These are phyloP conservation scores for Solanum chacoense DNA, from an alignment of 305 asterid genomes.

Conservation along the genomic window DNA sequence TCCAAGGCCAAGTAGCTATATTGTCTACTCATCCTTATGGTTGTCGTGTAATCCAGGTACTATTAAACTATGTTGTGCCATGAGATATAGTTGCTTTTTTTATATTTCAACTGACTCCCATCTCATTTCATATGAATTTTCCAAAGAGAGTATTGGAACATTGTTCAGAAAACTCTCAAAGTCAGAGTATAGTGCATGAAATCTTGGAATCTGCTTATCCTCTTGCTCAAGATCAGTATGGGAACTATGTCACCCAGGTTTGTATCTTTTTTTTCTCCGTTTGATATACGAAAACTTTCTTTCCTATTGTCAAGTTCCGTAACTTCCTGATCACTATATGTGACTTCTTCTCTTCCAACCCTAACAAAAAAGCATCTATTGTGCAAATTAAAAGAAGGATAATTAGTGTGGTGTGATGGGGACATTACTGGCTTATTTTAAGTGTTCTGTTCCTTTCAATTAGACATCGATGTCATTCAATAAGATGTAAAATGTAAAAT, in stretches of 20 bases:
- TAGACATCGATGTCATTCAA: background rate
- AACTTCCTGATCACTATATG: background rate
- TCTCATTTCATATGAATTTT: constrained; percentile 8
- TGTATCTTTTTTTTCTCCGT: constrained; percentile 3
- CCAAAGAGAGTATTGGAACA: constrained; percentile 76
- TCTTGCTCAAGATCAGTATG: constrained; percentile 81
- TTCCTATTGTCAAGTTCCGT: background rate
- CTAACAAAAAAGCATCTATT: background rate
- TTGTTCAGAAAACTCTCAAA: constrained; percentile 47
- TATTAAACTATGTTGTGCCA: background rate
- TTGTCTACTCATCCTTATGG: constrained; percentile 91
- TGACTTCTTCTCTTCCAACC: background rate
- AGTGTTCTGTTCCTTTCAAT: background rate
- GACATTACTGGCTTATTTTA: background rate
- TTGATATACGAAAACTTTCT: background rate
- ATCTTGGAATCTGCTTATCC: constrained; percentile 59
- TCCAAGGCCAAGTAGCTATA: constrained; percentile 51
- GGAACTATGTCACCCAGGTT: constrained; percentile 78
- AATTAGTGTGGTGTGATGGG: background rate
- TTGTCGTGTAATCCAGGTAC: constrained; percentile 92
- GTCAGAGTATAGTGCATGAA: constrained; percentile 68
- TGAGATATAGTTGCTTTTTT: background rate
- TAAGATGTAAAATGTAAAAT: background rate
- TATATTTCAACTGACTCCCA: background rate
- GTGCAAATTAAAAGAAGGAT: background rate